Evolutionary conservation across 306 rosid species (phyloP).

Genomic region (Hippophae tibetana): DNA sequence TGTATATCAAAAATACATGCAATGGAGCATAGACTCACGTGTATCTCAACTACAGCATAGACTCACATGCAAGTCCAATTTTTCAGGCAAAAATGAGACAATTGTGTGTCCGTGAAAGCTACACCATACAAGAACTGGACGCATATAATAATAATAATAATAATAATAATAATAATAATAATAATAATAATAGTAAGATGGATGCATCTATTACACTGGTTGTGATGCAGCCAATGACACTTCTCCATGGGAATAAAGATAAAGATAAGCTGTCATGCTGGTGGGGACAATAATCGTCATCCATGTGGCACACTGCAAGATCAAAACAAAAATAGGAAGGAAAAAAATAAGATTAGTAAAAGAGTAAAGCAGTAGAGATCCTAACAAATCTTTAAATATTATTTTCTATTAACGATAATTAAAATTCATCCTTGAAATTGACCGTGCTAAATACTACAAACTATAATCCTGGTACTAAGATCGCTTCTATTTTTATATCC

Average conservation of each 20-base stretch:
- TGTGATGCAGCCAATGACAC: slow-evolving; percentile 97
- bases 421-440: no score
- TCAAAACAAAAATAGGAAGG: background rate
- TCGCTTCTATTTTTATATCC: no score
- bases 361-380: background rate
- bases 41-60: no score
- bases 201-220: slow-evolving; percentile 99
- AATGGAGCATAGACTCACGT: no score
- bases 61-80: no score
- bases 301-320: slow-evolving; percentile 95
- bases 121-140: background rate
- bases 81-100: no score
- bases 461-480: no score
- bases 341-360: background rate
- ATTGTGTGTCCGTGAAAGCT: background rate
- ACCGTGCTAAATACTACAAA: no score
- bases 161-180: slow-evolving; percentile 11
- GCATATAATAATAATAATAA: background rate
- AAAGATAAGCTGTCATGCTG: slow-evolving; percentile 92
- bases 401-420: no score
- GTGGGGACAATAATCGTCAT: slow-evolving; percentile 92
- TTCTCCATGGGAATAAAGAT: slow-evolving; percentile 97
- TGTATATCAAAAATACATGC: no score
- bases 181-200: slow-evolving; percentile 25
- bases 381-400: no score